Conservation (phyloP, 106 monocot genomes). For the Vanilla planifolia region DNA sequence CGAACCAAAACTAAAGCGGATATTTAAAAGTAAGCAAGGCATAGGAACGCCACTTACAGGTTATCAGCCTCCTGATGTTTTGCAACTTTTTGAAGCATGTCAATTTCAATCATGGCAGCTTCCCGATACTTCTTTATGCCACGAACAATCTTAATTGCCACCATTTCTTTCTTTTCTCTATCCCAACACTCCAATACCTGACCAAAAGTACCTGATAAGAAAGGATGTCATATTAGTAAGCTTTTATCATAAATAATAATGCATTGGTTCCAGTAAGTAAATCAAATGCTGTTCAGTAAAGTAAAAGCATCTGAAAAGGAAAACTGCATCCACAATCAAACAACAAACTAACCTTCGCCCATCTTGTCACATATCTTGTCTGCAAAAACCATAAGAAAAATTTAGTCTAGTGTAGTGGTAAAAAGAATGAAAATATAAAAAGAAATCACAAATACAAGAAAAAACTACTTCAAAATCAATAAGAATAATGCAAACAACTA, state of each 20-base stretch:
- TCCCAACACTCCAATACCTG: conserved; percentile 98
- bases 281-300: neutral
- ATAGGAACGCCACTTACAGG: conserved; percentile 33
- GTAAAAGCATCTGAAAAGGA: neutral
- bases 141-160: conserved; percentile 87
- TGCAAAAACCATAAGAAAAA: conserved; percentile 22
- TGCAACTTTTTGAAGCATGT: conserved; percentile 71
- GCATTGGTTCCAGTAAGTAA: neutral
- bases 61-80: conserved; percentile 42
- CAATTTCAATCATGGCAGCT: conserved; percentile 92
- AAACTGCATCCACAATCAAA: neutral
- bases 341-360: conserved; percentile 75
- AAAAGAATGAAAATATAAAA: neutral
- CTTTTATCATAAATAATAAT: no score
- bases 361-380: conserved; percentile 77
- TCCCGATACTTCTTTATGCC: conserved; percentile 82
- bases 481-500: no score
- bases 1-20: conserved; percentile 4
- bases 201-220: conserved; percentile 76
- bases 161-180: conserved; percentile 88
- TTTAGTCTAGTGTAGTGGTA: neutral
- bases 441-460: neutral
- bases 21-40: neutral
- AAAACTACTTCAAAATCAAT: no score
- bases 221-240: neutral